Base-by-base conservation (phyloP, 2,329 filamentous ascomycete species). In the Bretziella fagacearum region DNA sequence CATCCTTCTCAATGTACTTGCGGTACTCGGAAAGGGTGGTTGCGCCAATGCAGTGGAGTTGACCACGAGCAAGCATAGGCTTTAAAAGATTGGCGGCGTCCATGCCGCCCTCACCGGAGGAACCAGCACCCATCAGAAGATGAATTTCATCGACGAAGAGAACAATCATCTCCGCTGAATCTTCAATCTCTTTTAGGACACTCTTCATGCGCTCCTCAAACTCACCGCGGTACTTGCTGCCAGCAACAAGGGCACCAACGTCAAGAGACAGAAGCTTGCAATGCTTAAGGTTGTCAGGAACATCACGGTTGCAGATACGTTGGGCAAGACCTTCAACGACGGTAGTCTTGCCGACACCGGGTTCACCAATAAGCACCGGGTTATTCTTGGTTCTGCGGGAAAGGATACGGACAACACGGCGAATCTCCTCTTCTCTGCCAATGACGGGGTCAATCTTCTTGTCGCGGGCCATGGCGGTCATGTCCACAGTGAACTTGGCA, bases 191-290 rank as follows among this genome's bases (percentile, higher is more conserved):
- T 63, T 96, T 98, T 56, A 98, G 65, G 4, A 98, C 91, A 47
- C 89, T 87, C 73, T 98, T 98, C 87, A 98, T 96, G 56, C 91
- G 78, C 70, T 98, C 91, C 62, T 98, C 91, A 51, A 98, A 98
- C 62, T 98, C 91, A 67, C 91, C 91, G 43, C 91, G 80, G 68
- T 93, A 98, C 66, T 98, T 98, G 74, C 86, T 95, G 55, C 91
- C 91, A 50, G 91, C 91, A 53, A 98, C 89, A 49, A 98, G 70
- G 20, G 89, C 83, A 56, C 91, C 91, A 41, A 98, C 89, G 58
- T 98, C 91, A 39, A 98, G 77, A 3, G 91, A 95, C 48, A 98
- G 78, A 51, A 98, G 71, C 62, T 83, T 91, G 73, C 91, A 98
- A 51, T 84, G 80, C 45, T 91, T 86, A 47, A 98, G 71, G 57